Base-by-base conservation (phyloP, 441 rosid genomes). In the Hura crepitans region DNA sequence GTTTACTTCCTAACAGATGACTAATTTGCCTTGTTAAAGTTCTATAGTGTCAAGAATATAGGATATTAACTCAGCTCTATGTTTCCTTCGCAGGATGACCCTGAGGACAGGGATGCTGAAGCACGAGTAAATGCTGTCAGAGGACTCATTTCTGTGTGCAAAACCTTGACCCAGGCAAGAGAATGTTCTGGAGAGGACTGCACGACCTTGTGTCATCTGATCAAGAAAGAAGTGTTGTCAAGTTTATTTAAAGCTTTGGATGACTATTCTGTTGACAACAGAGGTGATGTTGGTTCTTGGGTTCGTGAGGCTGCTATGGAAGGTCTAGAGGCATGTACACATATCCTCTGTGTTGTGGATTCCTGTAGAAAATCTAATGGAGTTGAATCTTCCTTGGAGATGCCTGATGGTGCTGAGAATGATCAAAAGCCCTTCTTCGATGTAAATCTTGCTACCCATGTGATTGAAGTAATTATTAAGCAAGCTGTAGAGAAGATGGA, bases 251-350 rank as follows among this genome's bases (percentile, higher is more conserved):
- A 73, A 84, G 96, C 98, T 81, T 89, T 92, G 64, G 81, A 88
- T 77, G 99, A 95, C 79, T 95, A 95, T 81, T 95, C 97, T 4
- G 91, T 87, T 22, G 99, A 95, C 75, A 89, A 95, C 71, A 83
- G 99, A 78, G 98, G 99, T 66, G 99, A 95, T 88, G 97, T 92
- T 54, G 98, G 99, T 74, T 95, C 97, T 67, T 95, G 99, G 99
- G 91, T 95, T 78, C 97, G 99, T 76, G 98, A 90, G 80, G 99
- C 97, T 81, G 95, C 98, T 69, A 82, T 95, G 78, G 83, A 88
- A 83, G 98, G 97, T 69, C 90, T 95, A 70, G 93, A 88, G 84
- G 85, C 75, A 75, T 95, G 97, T 79, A 77, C 93, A 75, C 84
- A 81, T 75, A 86, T 92, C 77, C 96, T 95, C 63, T 88, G 93